Base-by-base conservation (phyloP, 345 rosid species). In the Murraya paniculata region DNA sequence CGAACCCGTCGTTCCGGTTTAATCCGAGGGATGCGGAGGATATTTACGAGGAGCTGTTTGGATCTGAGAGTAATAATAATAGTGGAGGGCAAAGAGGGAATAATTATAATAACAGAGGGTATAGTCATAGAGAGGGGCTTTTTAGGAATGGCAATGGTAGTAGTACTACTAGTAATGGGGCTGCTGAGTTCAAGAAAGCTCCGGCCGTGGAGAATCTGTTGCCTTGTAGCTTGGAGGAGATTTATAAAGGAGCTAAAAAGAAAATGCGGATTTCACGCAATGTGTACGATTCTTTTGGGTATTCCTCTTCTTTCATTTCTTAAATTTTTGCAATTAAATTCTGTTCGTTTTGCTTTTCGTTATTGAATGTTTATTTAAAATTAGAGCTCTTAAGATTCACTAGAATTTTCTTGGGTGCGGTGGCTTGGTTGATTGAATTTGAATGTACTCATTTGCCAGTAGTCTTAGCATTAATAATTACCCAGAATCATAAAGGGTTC, bases 141-240 rank as follows among this genome's bases (percentile, higher is more conserved):
- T 90, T 79, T 68, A 84, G 87, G 91, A 85, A 85, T 30, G 79
- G 81, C n/a, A 85, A 69, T 78, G 62, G 59, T 25, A 71, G 64
- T 73, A 64, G 58, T 68, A 56, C 33, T 30, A 62, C 78, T 71
- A 53, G 58, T 68, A 53, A 33, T 27, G 70, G 79, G 19, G 78
- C 79, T 0, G 83, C 82, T 18, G 89, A 77, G 72, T 45, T 60
- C 73, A 84, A 72, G 78, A 92, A 89, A 79, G 93, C 84, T 57
- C 82, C 87, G 10, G 78, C 95, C 4, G 85, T 93, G 67, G 98
- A 92, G 84, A 90, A 89, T 80, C 56, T 65, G 61, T 79, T 95
- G 77, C 91, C 83, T 5, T 95, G 98, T 87, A 92, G 90, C 79
- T 84, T 95, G 87, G 98, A 93, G 90, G 97, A 95, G n/a, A 86